Evolutionary conservation across 768 basidiomycete species (phyloP).

Genomic region (Tylopilus intermedius): DNA sequence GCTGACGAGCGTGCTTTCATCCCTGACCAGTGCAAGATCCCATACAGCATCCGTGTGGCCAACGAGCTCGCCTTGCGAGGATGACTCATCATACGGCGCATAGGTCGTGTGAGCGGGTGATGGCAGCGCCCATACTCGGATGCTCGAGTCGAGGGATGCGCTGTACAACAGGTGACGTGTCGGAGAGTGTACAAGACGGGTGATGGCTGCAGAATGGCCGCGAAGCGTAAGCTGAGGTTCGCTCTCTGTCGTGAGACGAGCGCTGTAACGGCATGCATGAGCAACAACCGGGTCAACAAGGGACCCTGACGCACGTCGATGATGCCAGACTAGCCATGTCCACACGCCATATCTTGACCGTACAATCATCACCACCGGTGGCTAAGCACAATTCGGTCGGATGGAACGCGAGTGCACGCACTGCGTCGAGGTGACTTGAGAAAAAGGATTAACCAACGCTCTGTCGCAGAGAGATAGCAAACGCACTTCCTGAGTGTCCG

Average conservation of each 20-base stretch:
- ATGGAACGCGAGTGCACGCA: conserved; percentile 87
- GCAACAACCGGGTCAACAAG: neutral
- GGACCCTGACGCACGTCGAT: conserved; percentile 56
- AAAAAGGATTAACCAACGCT: conserved; percentile 6
- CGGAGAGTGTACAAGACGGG: conserved; percentile 75
- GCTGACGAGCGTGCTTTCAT: conserved; percentile 80
- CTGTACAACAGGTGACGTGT: conserved; percentile 79
- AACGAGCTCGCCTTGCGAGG: conserved; percentile 72
- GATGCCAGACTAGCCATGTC: conserved; percentile 72
- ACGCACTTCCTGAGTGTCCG: conserved; percentile 86
- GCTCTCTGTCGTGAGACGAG: conserved; percentile 74
- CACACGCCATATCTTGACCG: conserved; percentile 93
- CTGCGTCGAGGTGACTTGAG: conserved; percentile 84
- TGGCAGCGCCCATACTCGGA: conserved; percentile 87
- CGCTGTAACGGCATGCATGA: conserved; percentile 36
- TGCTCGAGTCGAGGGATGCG: conserved; percentile 88
- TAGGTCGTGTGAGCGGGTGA: conserved; percentile 78
- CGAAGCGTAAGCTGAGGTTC: conserved; percentile 92
- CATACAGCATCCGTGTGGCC: conserved; percentile 96
- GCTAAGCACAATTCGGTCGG: conserved; percentile 80
- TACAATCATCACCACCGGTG: conserved; percentile 93
- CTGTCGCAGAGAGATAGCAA: conserved; percentile 7
- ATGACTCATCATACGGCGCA: conserved; percentile 80
- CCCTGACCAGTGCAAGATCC: conserved; percentile 84
- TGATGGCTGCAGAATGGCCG: conserved; percentile 89